These are phyloP conservation scores for Cyberlindnera samutprakarnensis DNA, from an alignment of 805 yeast genomes.

Conservation along the genomic window DNA sequence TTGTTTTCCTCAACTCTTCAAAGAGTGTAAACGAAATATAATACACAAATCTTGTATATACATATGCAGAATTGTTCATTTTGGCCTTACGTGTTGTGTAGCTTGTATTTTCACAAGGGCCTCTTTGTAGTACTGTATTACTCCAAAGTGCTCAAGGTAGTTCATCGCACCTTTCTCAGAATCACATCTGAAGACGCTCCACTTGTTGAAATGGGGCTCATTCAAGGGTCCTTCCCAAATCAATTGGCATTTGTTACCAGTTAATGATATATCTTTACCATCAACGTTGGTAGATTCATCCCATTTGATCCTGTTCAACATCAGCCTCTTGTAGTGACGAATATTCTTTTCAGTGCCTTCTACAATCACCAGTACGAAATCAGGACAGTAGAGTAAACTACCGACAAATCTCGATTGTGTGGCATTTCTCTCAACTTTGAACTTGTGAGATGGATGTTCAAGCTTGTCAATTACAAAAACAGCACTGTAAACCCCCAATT, in stretches of 20 bases:
- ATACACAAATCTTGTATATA: conserved; percentile 11
- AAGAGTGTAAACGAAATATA: too few relatives aligned
- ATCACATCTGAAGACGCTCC: conserved; percentile 56
- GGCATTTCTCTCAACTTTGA: conserved; percentile 75
- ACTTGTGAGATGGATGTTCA: conserved; percentile 58
- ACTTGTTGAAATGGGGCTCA: conserved; percentile 49
- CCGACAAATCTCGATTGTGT: conserved; percentile 66
- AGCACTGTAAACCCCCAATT: conserved; percentile 44
- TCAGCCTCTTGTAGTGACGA: conserved; percentile 53
- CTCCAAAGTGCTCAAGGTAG: conserved; percentile 41
- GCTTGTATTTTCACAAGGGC: conserved; percentile 8
- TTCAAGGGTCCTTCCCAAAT: conserved; percentile 69
- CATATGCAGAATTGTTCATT: not conserved
- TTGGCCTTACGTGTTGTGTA: not conserved
- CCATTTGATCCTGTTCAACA: conserved; percentile 67
- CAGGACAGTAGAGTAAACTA: conserved; percentile 31
- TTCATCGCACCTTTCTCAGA: conserved; percentile 41
- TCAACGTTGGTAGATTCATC: conserved; percentile 33
- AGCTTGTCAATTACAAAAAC: conserved; percentile 53
- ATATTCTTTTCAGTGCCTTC: conserved; percentile 68
- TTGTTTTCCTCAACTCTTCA: too few relatives aligned
- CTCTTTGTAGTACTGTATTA: conserved; percentile 55
- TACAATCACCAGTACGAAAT: conserved; percentile 52
- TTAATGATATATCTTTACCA: conserved; percentile 28
- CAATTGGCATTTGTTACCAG: conserved; percentile 36